Evolutionary conservation across 1,284 basidiomycete genomes (phyloP), one percentile per base, ranked within the genome.

Genomic region (Tranzscheliella williamsii): DNA sequence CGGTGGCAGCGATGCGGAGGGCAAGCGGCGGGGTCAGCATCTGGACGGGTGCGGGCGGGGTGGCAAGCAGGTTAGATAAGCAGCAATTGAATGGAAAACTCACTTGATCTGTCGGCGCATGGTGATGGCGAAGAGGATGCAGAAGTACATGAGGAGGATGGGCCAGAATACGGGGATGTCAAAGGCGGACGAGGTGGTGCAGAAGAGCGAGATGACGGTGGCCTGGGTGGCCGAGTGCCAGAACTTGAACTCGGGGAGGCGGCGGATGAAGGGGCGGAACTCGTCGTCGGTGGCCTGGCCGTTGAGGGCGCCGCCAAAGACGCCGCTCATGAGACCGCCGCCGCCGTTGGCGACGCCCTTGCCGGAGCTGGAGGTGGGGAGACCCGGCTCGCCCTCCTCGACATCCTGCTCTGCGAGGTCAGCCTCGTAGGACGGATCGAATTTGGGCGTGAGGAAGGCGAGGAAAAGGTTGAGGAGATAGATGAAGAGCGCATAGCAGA

Each of bases 101-200:
- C 60, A 69, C 73, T 76, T 73, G 60, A 80, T 78, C 64, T 80
- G 79, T 13, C 76, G 58, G 34, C 73, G 52, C 72, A 79, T 76
- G 23, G 79, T 79, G 50, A 81, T 75, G 34, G 76, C 69, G 41
- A 79, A 79, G 33, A 81, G 65, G 61, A 79, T 70, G 62, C 71
- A 72, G 56, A 79, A 74, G 64, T 95, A 95, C 68, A 96, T 82
- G 67, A 97, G 86, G 37, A 95, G 84, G 79, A 97, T 95, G 11
- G 92, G 92, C 91, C 94, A 97, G 80, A 95, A 97, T 18, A 98
- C 94, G 11, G 94, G 94, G 16, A 97, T 87, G 78, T 97, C 92
- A 70, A 94, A 94, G 11, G 81, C 80, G 24, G 44, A 53, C 33
- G 53, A 55, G 20, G 50, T 39, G 6, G 65, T 74, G 26, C 46